A percentile compares a stretch with the other conserved stretches of the same genome.
Evolutionary conservation across 352 stramenopile genomes (phyloP).

Genomic region (Pythium chondricola): DNA sequence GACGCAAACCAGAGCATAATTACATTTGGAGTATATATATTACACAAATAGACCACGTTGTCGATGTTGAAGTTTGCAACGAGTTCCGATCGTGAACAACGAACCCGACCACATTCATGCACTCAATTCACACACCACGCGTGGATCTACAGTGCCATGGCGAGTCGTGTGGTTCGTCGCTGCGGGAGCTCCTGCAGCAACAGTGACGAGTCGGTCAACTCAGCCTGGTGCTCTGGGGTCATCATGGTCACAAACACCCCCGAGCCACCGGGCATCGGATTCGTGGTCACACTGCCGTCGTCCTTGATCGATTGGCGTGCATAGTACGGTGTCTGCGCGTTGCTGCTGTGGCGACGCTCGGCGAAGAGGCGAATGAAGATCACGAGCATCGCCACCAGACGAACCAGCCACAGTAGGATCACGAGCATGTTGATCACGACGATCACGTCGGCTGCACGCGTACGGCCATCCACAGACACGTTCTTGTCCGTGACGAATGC

Average conservation of each 20-base stretch:
- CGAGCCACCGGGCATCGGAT: constrained; percentile 12
- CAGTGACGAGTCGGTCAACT: too few relatives aligned
- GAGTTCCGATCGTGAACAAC: too few relatives aligned
- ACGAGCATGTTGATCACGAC: constrained; percentile 24
- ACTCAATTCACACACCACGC: too few relatives aligned
- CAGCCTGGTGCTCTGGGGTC: constrained; percentile 5
- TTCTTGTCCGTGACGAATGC: constrained; percentile 24
- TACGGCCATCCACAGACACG: constrained; percentile 7
- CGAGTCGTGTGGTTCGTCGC: constrained; percentile 12
- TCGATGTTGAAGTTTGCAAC: too few relatives aligned
- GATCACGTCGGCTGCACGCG: constrained; percentile 22
- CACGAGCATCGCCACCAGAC: constrained; percentile 25
- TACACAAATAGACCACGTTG: neutral
- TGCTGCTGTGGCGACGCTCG: neutral
- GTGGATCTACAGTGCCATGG: constrained; percentile 1
- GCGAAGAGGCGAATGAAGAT: constrained; percentile 13
- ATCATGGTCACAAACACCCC: constrained; percentile 21
- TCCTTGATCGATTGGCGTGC: constrained; percentile 12
- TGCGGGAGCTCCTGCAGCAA: neutral
- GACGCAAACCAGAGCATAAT: too few relatives aligned
- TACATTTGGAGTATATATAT: neutral
- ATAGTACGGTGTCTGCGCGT: constrained; percentile 1
- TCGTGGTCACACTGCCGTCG: constrained; percentile 6
- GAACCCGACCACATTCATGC: too few relatives aligned
- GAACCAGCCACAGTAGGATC: constrained; percentile 26